Evolutionary conservation across 1,284 basidiomycete genomes (phyloP), one percentile per base, ranked within the genome.

Genomic region (Laetiporus sulphureus): DNA sequence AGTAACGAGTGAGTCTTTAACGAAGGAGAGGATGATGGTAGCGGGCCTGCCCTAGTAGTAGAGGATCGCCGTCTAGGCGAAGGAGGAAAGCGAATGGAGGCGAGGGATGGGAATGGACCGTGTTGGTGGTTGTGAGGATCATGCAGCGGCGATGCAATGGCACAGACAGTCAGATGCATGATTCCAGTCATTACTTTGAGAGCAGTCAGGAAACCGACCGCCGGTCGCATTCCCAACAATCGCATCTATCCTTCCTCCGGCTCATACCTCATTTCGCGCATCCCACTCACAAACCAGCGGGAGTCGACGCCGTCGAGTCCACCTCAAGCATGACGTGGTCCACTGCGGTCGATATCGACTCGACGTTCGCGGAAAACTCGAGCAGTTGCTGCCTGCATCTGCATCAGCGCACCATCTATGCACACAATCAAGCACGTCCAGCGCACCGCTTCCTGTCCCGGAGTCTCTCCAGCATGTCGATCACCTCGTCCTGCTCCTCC

Each of bases 401-500:
- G n/a, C n/a, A n/a, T n/a, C n/a, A n/a, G n/a, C n/a, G n/a, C n/a
- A n/a, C n/a, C n/a, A n/a, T n/a, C n/a, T n/a, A n/a, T n/a, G n/a
- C n/a, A 19, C 36, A 25, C 8, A 8, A 22, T 31, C 11, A n/a
- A n/a, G n/a, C n/a, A n/a, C n/a, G n/a, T n/a, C n/a, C 0, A 21
- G 35, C 66, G 32, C 42, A 82, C 82, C 66, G 63, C 61, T 82
- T 85, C 34, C 73, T 69, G 44, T 77, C 70, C 47, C 71, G 68
- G 41, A 85, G 49, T 20, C 60, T 65, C 50, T 77, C 72, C 12
- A 86, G 61, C 76, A 84, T 79, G 30, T 60, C 60, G 36, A 84
- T 77, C 3, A 85, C 67, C 31, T 79, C 74, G 46, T 79, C 73
- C 51, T 86, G 82, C 39, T 84, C 78, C 33, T 72, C 64, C 36